Evolutionary conservation across 768 basidiomycete genomes (phyloP).

Genomic region (Suillus spraguei): DNA sequence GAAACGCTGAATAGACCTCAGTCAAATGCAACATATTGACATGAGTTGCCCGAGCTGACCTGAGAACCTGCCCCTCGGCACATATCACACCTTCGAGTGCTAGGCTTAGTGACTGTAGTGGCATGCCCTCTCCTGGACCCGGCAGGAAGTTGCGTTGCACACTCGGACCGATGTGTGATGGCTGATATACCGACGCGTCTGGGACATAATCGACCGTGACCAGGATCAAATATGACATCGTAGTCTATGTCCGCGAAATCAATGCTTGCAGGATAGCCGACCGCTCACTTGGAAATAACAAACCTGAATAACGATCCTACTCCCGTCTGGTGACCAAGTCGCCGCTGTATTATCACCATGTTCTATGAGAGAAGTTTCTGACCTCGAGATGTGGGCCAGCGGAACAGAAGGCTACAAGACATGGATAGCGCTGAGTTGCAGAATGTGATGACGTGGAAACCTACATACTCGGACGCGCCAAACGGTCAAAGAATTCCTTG

Average conservation of each 20-base stretch:
- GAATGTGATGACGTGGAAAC: constrained; percentile 2
- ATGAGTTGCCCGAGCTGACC: constrained; percentile 42
- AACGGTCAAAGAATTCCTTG: constrained; percentile 69
- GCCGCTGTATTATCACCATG: constrained; percentile 81
- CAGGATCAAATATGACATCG: constrained; percentile 77
- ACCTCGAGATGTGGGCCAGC: constrained; percentile 74
- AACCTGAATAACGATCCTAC: constrained; percentile 79
- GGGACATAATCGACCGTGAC: constrained; percentile 63
- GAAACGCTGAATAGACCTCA: constrained; percentile 56
- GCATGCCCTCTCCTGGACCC: constrained; percentile 79
- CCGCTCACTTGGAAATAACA: constrained; percentile 22
- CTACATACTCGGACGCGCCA: constrained; percentile 80
- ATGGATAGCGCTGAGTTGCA: constrained; percentile 7
- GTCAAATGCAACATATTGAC: constrained; percentile 2
- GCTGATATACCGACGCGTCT: constrained; percentile 56
- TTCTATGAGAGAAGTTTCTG: constrained; percentile 72
- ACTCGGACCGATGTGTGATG: constrained; percentile 46
- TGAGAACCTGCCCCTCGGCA: constrained; percentile 72
- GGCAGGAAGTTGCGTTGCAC: constrained; percentile 71
- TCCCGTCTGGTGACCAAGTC: constrained; percentile 85
- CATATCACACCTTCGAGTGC: constrained; percentile 82
- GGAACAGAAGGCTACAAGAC: constrained; percentile 64
- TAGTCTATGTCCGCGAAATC: constrained; percentile 54
- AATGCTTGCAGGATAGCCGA: constrained; percentile 7
- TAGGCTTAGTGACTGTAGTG: constrained; percentile 66